Conservation (phyloP, 2,329 filamentous ascomycete genomes). For the Phialocephala subalpina region DNA sequence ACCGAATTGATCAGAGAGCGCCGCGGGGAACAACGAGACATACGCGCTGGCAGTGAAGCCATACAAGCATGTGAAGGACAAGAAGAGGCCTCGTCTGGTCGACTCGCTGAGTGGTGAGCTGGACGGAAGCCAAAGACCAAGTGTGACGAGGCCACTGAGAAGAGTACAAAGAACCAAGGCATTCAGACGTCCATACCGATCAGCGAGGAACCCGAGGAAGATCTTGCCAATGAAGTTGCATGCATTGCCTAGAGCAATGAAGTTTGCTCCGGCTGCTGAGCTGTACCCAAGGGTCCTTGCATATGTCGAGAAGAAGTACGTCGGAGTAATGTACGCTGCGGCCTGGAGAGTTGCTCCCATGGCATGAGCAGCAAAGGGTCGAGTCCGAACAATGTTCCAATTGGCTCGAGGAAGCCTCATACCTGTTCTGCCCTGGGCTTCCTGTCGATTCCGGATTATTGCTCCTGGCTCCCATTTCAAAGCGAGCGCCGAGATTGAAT, state of each 20-base stretch:
- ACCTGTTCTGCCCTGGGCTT: neutral
- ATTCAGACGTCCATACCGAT: slow-evolving; percentile 44
- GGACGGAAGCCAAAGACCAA: slow-evolving; percentile 43
- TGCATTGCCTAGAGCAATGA: slow-evolving; percentile 50
- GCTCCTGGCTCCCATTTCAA: slow-evolving; percentile 25
- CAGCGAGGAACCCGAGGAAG: slow-evolving; percentile 48
- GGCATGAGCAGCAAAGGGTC: slow-evolving; percentile 48
- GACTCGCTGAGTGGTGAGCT: slow-evolving; percentile 1
- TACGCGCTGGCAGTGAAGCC: slow-evolving; percentile 50
- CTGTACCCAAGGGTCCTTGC: slow-evolving; percentile 49
- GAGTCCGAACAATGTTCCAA: slow-evolving; percentile 44
- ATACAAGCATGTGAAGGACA: slow-evolving; percentile 46
- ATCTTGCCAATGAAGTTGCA: slow-evolving; percentile 50
- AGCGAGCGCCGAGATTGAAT: slow-evolving; percentile 27
- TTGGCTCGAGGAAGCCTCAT: slow-evolving; percentile 44
- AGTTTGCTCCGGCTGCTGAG: slow-evolving; percentile 46
- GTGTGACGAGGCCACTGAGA: slow-evolving; percentile 40
- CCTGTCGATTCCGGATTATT: slow-evolving; percentile 14
- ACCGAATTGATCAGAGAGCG: slow-evolving; percentile 35
- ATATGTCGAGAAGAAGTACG: slow-evolving; percentile 50
- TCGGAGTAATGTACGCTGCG: slow-evolving; percentile 48
- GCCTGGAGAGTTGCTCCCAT: slow-evolving; percentile 47
- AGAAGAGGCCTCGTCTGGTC: slow-evolving; percentile 37
- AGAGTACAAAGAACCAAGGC: slow-evolving; percentile 46
- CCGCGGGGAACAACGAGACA: slow-evolving; percentile 49